phyloP scores from a whole-genome alignment of 345 rosid species.

The Salix suchowensis region DNA sequence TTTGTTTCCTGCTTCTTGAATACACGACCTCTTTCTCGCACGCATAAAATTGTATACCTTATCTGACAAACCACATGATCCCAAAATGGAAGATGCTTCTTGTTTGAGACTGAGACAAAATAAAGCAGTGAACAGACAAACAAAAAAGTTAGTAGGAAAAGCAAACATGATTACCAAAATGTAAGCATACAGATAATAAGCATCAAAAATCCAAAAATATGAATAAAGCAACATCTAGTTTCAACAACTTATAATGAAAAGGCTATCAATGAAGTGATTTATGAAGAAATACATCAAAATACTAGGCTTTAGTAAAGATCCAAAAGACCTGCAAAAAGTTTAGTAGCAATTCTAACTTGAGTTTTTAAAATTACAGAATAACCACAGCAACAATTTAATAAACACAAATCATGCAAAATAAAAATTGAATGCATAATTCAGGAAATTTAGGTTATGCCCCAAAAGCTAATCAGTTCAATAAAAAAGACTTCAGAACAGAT shows the following conservation, averaged over 20 bases:
- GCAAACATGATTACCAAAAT: not conserved
- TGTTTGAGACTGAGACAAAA: conserved; percentile 50
- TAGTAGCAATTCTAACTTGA: not conserved
- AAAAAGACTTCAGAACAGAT: not conserved
- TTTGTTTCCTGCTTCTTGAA: conserved; percentile 30
- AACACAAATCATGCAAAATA: not conserved
- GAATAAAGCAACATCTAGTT: not conserved
- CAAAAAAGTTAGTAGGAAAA: not conserved
- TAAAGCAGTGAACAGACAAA: not conserved
- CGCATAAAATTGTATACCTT: conserved; percentile 57
- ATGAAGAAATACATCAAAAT: not conserved
- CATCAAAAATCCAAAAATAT: not conserved
- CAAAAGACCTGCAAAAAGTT: not conserved
- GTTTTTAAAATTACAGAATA: not conserved
- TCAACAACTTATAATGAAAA: not conserved
- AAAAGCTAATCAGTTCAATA: not conserved
- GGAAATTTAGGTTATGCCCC: not conserved
- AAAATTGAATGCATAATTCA: conserved; percentile 3
- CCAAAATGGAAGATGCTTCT: conserved; percentile 54
- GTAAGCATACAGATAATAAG: not conserved
- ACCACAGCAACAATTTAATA: not conserved
- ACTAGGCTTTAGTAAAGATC: not conserved
- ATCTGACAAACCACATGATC: conserved; percentile 66
- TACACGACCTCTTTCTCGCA: conserved; percentile 49
- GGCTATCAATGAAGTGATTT: not conserved